These are phyloP conservation scores for Solanum appendiculatum DNA, from an alignment of 257 asterid genomes.

Conservation along the genomic window DNA sequence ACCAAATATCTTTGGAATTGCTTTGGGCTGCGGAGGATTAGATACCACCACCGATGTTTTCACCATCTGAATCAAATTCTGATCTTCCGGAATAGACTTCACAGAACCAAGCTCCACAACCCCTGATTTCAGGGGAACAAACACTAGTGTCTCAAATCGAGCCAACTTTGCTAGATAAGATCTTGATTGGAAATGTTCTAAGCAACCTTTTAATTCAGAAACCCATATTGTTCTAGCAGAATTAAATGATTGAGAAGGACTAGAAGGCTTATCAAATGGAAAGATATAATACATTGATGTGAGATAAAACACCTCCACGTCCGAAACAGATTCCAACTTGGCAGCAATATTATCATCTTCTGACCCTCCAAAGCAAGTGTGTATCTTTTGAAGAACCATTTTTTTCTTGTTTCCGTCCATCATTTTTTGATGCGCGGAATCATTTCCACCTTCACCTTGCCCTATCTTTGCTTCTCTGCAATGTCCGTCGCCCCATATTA, in stretches of 20 bases:
- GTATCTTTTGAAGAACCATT: slow-evolving; percentile 61
- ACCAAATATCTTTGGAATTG: slow-evolving; percentile 55
- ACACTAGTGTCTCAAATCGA: slow-evolving; percentile 44
- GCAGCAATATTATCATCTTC: slow-evolving; percentile 60
- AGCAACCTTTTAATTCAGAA: slow-evolving; percentile 42
- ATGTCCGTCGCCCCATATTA: slow-evolving; percentile 96
- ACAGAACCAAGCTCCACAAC: slow-evolving; percentile 80
- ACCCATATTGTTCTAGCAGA: slow-evolving; percentile 78
- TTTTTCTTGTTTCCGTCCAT: slow-evolving; percentile 39
- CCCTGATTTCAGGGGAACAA: slow-evolving; percentile 73
- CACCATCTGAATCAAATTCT: slow-evolving; percentile 38
- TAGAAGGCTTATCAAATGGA: slow-evolving; percentile 91
- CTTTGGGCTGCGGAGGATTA: slow-evolving; percentile 34
- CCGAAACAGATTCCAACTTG: slow-evolving; percentile 60
- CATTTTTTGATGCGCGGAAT: slow-evolving; percentile 2
- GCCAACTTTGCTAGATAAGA: slow-evolving; percentile 62
- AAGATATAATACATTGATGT: slow-evolving; percentile 77
- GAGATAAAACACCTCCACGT: slow-evolving; percentile 72
- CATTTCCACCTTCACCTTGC: slow-evolving; percentile 15
- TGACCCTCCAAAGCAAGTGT: slow-evolving; percentile 60
- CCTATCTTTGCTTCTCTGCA: slow-evolving; percentile 42
- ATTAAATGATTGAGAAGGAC: slow-evolving; percentile 90
- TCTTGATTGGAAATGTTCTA: slow-evolving; percentile 67
- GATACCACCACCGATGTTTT: slow-evolving; percentile 44
- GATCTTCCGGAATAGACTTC: slow-evolving; percentile 53